Evolutionary conservation across 345 rosid species (phyloP), one percentile per base, ranked within the genome.

Genomic region (Eucalyptus regnans): DNA sequence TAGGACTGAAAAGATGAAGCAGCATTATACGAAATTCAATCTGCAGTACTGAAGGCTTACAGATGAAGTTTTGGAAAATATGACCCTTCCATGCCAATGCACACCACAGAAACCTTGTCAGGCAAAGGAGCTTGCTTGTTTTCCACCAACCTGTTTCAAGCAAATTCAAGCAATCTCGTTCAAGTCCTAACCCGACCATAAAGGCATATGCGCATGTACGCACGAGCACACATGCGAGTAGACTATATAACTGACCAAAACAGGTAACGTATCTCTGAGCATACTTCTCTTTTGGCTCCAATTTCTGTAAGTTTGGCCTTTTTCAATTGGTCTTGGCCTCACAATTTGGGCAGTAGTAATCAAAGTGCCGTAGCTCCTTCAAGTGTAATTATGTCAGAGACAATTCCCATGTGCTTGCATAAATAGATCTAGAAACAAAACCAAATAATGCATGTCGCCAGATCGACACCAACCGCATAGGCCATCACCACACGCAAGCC

Each of bases 321-420:
- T 49, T 88, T 88, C 46, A 83, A 89, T 93, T 92, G 89, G 68
- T 90, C 89, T 93, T 95, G 25, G 80, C 89, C 92, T 91, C 94
- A 37, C 99, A 98, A 89, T 95, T 93, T 4, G 99, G 98, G 90
- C 99, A 98, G 89, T 94, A 93, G 88, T 96, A 96, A 89, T 96
- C 95, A 81, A 52, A 87, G 86, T 91, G 88, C 92, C 93, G 96
- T 93, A 98, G 91, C 91, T 96, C 96, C 99, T 98, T 91, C 90
- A 92, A 88, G 89, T 22, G 84, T 90, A 87, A 58, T 50, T 50
- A 85, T 85, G 68, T 66, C 46, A 29, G 52, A 10, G 12, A 14
- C 84, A 13, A 60, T n/a, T 87, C 33, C 52, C 88, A 83, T 37
- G 17, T 51, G 50, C 37, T 22, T 49, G 86, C 86, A 83, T 37